Base-by-base conservation (phyloP, 208 protist species). In the Sergeia podlipaevii region DNA sequence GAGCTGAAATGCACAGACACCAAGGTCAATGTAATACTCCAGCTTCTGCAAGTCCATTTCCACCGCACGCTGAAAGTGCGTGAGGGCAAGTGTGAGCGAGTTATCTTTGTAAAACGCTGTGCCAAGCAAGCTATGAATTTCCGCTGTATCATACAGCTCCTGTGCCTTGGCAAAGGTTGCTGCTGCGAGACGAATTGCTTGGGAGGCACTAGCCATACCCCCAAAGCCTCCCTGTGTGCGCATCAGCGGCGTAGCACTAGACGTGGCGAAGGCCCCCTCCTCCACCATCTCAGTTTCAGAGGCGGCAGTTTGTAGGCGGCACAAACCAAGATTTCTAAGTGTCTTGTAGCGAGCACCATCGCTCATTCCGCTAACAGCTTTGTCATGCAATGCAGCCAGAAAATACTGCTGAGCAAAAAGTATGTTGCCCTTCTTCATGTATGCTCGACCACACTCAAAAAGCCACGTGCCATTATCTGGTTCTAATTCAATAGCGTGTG, bases 401-500 rank as follows among this genome's bases (percentile, higher is more conserved):
- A 60, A 58, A 52, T 59, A 67, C 23, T 60, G 42, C 20, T 46
- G 57, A 42, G 33, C 55, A 18, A 32, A 77, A 13, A 34, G 48
- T 11, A 54, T 47, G 18, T 55, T 60, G 4, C 77, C 74, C 27
- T 75, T 67, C 28, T 49, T 41, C 2, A 71, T 42, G 57, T 86
- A 78, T 23, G 66, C 66, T 21, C 82, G 53, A 1, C 87, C 85
- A 8, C 91, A 55, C 57, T 96, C 80, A 51, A 79, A 93, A 29
- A 76, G 62, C 85, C 84, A 94, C 3, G 70, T 67, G 6, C 85
- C 90, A 60, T 94, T 96, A 51, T 89, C 83, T 3, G 83, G 73
- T 46, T 94, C 82, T 21, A 89, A 63, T 46, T 90, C 69, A 23
- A 80, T 61, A 13, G 87, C 89, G 4, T 49, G 50, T 13, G 61